Conservation (phyloP, 495 filamentous ascomycete species). For the Penicillium chermesinum region DNA sequence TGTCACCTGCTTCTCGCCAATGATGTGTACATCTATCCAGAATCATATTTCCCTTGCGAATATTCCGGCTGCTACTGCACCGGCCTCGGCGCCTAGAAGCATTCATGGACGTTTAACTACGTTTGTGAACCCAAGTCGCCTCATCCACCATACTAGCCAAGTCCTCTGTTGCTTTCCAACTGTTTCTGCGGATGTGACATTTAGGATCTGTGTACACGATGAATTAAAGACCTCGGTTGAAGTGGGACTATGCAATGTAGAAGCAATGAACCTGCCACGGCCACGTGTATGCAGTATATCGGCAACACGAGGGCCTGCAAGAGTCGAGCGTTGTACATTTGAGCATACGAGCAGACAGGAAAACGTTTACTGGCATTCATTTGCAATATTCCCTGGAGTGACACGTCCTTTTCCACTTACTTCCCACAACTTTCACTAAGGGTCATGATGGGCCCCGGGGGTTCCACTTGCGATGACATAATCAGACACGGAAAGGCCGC, state of each 20-base stretch:
- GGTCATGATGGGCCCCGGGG: background rate
- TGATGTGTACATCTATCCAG: background rate
- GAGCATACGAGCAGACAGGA: too few relatives aligned
- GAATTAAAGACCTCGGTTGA: background rate
- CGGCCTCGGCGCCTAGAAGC: background rate
- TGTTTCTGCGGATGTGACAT: background rate
- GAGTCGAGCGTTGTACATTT: too few relatives aligned
- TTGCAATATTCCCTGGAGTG: too few relatives aligned
- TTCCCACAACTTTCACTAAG: too few relatives aligned
- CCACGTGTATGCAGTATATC: too few relatives aligned
- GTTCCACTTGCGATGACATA: constrained; percentile 22
- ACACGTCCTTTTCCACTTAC: too few relatives aligned
- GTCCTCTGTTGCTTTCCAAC: background rate
- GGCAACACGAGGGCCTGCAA: background rate
- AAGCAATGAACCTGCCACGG: too few relatives aligned
- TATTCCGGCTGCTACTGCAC: background rate
- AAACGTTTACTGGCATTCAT: too few relatives aligned
- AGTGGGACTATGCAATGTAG: background rate
- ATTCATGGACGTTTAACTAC: background rate
- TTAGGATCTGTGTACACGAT: background rate
- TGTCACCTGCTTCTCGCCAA: background rate
- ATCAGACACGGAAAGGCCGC: constrained; percentile 1
- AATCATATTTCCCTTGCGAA: background rate
- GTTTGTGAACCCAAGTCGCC: background rate
- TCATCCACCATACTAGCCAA: background rate